Evolutionary conservation across 2,329 filamentous ascomycete genomes (phyloP), one percentile per base, ranked within the genome.

Genomic region (Chaetothyriales sp.): DNA sequence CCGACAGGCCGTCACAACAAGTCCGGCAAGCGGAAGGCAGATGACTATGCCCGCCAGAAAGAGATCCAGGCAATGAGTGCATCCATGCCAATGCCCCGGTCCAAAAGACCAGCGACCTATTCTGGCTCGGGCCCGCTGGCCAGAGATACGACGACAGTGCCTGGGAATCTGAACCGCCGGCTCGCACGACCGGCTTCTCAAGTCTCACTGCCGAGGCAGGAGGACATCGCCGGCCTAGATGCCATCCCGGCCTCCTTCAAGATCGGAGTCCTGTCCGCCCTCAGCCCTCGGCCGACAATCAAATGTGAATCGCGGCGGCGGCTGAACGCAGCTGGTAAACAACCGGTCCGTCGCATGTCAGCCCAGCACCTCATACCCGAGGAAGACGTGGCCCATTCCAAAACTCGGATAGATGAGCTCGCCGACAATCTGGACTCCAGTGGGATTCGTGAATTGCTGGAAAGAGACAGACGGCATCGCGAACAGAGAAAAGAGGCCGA

Each of bases 1-100:
- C 70, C 70, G 5, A 65, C 71, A 20, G 68, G 83, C 25, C 68
- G 78, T 48, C 78, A 81, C 53, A 81, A 82, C 54, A 86, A 80
- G 62, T 84, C 84, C 43, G 88, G 80, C 70, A 93, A 86, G 68
- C 79, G 83, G 60, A 81, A 82, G 61, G 81, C 83, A 59, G 76
- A 83, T 55, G 85, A 93, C 55, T 78, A 80, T 63, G 75, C 83
- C 52, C 78, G 90, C 51, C 89, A 95, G 67, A 86, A 86, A 55
- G 87, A 95, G 67, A 88, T 95, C 62, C 85, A 82, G 63, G 81
- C 86, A 49, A 86, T 95, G 84, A 84, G 79, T 62, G 78, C 79
- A 43, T 77, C 76, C 54, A 48, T 52, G 28, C 73, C 76, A 2
- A 77, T 83, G 58, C 81, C 85, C 5, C 76, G 82, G 58, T 80